Evolutionary conservation across 1,284 basidiomycete genomes (phyloP).

Genomic region (Xanthoconium separans): DNA sequence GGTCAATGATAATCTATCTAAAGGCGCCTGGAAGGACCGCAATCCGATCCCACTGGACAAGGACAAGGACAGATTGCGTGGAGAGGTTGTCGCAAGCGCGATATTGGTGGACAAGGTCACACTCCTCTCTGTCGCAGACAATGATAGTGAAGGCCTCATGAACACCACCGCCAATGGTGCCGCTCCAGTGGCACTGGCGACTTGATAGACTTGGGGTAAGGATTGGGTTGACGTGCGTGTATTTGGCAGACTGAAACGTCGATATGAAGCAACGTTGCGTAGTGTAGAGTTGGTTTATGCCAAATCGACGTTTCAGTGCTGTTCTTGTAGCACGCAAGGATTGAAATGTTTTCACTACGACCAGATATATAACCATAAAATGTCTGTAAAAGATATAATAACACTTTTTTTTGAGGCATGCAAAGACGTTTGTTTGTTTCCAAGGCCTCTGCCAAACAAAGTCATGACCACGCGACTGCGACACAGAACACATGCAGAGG

Average conservation of each 20-base stretch:
- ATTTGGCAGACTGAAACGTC: slow-evolving; percentile 6
- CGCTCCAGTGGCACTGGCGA: slow-evolving; percentile 25
- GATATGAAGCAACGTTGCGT: slow-evolving; percentile 12
- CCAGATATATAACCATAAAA: slow-evolving; percentile 34
- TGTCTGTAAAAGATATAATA: slow-evolving; percentile 39
- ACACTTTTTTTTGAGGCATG: slow-evolving; percentile 9
- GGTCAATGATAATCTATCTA: slow-evolving; percentile 54
- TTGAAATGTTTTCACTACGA: slow-evolving; percentile 24
- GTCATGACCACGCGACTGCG: slow-evolving; percentile 50
- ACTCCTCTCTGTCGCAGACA: slow-evolving; percentile 28
- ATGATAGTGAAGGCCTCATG: slow-evolving; percentile 12
- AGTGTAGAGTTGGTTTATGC: slow-evolving; percentile 4
- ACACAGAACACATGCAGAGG: slow-evolving; percentile 49
- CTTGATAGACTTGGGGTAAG: slow-evolving; percentile 28
- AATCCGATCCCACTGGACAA: slow-evolving; percentile 25
- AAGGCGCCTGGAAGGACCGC: slow-evolving; percentile 32
- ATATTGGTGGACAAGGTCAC: slow-evolving; percentile 36
- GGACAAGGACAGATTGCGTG: slow-evolving; percentile 33
- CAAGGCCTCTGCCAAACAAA: slow-evolving; percentile 32
- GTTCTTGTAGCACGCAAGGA: slow-evolving; percentile 24
- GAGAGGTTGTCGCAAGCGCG: slow-evolving; percentile 34
- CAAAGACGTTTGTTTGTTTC: slow-evolving; percentile 23
- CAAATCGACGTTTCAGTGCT: slow-evolving; percentile 21
- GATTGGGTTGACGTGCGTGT: neutral
- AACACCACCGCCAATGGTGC: slow-evolving; percentile 11